phyloP scores from a whole-genome alignment of 2,329 filamentous ascomycete genomes.

The Aspergillus eucalypticola region DNA sequence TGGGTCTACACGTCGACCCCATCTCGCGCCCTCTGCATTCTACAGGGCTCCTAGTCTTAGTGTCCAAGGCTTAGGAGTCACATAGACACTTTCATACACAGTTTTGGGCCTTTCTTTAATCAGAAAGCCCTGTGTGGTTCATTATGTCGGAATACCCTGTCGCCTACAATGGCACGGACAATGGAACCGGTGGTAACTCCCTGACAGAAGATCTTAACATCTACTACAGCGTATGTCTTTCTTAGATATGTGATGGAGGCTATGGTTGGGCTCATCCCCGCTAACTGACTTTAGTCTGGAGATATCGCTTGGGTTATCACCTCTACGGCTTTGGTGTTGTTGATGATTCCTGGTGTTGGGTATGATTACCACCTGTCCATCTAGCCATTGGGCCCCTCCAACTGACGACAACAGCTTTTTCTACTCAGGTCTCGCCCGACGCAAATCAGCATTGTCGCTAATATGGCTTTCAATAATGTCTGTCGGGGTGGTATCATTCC shows the following conservation, averaged over 20 bases:
- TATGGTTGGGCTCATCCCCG: neutral
- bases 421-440: conserved; percentile 84
- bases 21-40: neutral
- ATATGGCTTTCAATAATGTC: conserved; percentile 85
- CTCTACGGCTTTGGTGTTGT: conserved; percentile 74
- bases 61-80: neutral
- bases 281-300: conserved; percentile 59
- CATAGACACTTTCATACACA: neutral
- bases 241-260: conserved; percentile 7
- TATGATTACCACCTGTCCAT: conserved; percentile 34
- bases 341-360: conserved; percentile 91
- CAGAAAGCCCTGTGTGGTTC: conserved; percentile 6
- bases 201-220: conserved; percentile 73
- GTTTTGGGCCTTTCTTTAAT: neutral
- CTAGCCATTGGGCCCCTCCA: neutral
- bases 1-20: neutral
- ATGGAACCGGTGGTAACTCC: conserved; percentile 65
- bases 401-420: conserved; percentile 65
- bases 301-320: conserved; percentile 81
- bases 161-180: conserved; percentile 65
- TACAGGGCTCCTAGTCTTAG: neutral
- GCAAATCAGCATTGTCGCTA: conserved; percentile 84
- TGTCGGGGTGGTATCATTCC: conserved; percentile 76
- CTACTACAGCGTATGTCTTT: conserved; percentile 63
- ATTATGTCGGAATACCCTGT: conserved; percentile 43